Base-by-base conservation (phyloP, 1,284 basidiomycete genomes). In the Kwoniella shivajii region DNA sequence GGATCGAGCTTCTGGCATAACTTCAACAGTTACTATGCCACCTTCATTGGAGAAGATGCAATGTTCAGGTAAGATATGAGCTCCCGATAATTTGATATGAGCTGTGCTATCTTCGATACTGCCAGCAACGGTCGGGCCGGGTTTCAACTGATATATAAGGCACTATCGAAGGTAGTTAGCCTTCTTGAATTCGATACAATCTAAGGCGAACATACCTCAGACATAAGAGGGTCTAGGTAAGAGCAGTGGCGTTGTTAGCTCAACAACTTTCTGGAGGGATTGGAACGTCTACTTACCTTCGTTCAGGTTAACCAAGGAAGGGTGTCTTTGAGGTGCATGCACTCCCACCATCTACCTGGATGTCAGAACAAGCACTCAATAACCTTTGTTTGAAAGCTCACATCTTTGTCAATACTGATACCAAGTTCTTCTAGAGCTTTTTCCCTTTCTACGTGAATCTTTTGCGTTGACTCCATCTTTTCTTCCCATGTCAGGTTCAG, bases 311-410 rank as follows among this genome's bases (percentile, higher is more conserved):
- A 97, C 93, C 61, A 97, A 80, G 80, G 95, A 92, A 3, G 94
- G 93, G 85, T 92, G 92, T 85, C 88, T 92, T 83, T 97, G 98
- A n/a, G 95, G 95, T n/a, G 95, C 94, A 80, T 97, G 92, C 48
- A 99, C 92, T 18, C 76, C 73, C 16, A 75, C 71, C 50, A 77
- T 59, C 66, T 75, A 41, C 7, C 10, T 7, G 31, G n/a, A 11
- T n/a, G 42, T 53, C 42, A 53, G 51, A 42, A 16, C 20, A 11
- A 41, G 13, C 29, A 11, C 46, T 20, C 37, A 18, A 11, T 54
- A 22, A 37, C 27, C 27, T 14, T n/a, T 9, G 10, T 13, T 27
- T 7, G 5, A 30, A n/a, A 3, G 56, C 67, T 63, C 41, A 71
- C 84, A 71, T 93, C 89, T 84, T 94, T 97, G 78, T 98, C 94